phyloP scores from a whole-genome alignment of 208 protist genomes.

The Trypanosoma mega region DNA sequence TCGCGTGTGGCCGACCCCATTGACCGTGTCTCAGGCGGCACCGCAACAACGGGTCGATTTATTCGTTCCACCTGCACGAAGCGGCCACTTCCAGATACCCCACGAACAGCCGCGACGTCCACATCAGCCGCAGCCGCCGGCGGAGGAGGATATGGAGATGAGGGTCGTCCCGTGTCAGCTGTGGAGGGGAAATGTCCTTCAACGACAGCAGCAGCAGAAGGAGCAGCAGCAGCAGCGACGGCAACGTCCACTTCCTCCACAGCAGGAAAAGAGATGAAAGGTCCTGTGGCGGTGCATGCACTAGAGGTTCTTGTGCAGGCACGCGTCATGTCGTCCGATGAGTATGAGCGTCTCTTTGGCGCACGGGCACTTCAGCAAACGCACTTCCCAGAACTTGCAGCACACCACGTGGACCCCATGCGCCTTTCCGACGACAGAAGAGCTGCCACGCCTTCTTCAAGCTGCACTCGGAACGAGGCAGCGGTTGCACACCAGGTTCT shows the following conservation, averaged over 20 bases:
- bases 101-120: too few relatives aligned
- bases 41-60: slow-evolving; percentile 19
- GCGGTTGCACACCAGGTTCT: slow-evolving; percentile 39
- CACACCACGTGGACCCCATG: slow-evolving; percentile 24
- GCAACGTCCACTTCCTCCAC: too few relatives aligned
- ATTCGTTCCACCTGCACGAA: slow-evolving; percentile 38
- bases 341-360: slow-evolving; percentile 63
- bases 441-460: neutral
- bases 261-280: too few relatives aligned
- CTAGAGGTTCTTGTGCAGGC: slow-evolving; percentile 81
- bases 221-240: too few relatives aligned
- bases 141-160: too few relatives aligned
- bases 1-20: neutral
- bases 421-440: neutral
- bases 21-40: neutral
- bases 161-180: too few relatives aligned
- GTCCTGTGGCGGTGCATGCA: slow-evolving; percentile 19
- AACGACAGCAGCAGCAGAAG: too few relatives aligned
- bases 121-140: too few relatives aligned
- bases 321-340: slow-evolving; percentile 66
- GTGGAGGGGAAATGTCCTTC: too few relatives aligned
- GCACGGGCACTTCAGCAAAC: slow-evolving; percentile 29
- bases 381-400: slow-evolving; percentile 36
- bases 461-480: slow-evolving; percentile 23
- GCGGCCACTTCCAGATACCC: neutral